These are phyloP conservation scores for Kwoniella bestiolae DNA, from an alignment of 768 basidiomycete species.

Conservation along the genomic window DNA sequence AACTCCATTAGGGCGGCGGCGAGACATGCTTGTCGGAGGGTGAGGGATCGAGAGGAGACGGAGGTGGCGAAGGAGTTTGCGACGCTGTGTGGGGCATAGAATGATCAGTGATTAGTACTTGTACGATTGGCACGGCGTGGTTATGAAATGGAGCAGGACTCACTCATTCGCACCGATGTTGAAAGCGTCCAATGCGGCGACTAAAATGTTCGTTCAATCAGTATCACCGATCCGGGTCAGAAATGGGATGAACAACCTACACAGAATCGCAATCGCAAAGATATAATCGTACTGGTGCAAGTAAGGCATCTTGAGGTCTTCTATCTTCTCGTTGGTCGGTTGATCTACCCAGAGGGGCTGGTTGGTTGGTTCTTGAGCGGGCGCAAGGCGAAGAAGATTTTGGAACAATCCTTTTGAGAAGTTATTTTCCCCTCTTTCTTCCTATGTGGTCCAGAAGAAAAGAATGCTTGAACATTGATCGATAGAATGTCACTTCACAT, in stretches of 20 bases:
- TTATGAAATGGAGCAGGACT: too few species aligned
- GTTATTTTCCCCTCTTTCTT: too few species aligned
- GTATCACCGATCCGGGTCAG: too few species aligned
- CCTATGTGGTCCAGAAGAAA: too few species aligned
- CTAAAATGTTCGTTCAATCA: too few species aligned
- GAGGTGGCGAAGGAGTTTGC: conserved; percentile 59
- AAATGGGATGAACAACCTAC: not conserved
- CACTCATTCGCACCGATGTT: conserved; percentile 57
- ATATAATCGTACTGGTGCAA: conserved; percentile 57
- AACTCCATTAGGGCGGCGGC: conserved; percentile 58
- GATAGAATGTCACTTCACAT: too few species aligned
- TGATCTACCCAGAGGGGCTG: too few species aligned
- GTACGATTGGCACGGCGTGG: too few species aligned
- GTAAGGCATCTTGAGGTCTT: conserved; percentile 35
- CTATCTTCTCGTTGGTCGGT: not conserved
- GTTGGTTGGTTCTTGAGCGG: too few species aligned
- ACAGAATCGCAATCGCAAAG: conserved; percentile 56
- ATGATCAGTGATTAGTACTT: not conserved
- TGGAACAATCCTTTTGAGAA: too few species aligned
- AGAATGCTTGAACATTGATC: too few species aligned
- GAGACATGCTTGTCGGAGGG: conserved; percentile 57
- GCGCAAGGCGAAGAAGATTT: too few species aligned
- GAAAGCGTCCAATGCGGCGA: conserved; percentile 57
- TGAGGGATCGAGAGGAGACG: conserved; percentile 58
- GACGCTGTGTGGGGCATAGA: conserved; percentile 29